Evolutionary conservation across 345 rosid species (phyloP), one percentile per base, ranked within the genome.

Genomic region (Euclidium syriacum): DNA sequence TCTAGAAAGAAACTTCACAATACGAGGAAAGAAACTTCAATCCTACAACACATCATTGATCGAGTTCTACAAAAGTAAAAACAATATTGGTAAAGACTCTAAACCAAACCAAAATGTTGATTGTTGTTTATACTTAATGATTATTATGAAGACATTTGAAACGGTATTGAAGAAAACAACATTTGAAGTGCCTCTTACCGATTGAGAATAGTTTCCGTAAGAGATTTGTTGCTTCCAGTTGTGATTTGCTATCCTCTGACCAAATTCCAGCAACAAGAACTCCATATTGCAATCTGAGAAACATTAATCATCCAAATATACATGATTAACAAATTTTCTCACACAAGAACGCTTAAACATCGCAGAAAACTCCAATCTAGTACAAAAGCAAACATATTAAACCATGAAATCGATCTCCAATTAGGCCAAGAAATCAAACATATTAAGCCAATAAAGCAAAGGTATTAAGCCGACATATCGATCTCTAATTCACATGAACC

Each of bases 21-120:
- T 70, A 26, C 88, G 88, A 64, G 95, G 95, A 62, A 87, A n/a
- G n/a, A 86, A 38, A 80, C 85, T 34, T 88, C 90, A 44, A 69
- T 52, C 71, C 77, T 42, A 86, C 77, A 58, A 87, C 90, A n/a
- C 90, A 58, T 80, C 95, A 16, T 84, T 80, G 56, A 86, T 86
- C 1, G 95, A 90, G 91, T 42, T 86, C 95, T 86, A 71, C 57
- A 77, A 10, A 17, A 53, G 47, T 2, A 65, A 30, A 4, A 19
- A 65, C 20, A 39, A 4, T 23, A 17, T n/a, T 26, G 20, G 11
- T 65, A 41, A 9, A 42, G 10, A 19, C 32, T 19, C 27, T 35
- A 11, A 1, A n/a, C n/a, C n/a, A n/a, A 20, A 59, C 29, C 44
- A 38, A 62, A 66, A 4, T 8, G 6, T n/a, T 23, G 30, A 33